phyloP scores from a whole-genome alignment of 2,329 filamentous ascomycete genomes.

The Cladophialophora psammophila region DNA sequence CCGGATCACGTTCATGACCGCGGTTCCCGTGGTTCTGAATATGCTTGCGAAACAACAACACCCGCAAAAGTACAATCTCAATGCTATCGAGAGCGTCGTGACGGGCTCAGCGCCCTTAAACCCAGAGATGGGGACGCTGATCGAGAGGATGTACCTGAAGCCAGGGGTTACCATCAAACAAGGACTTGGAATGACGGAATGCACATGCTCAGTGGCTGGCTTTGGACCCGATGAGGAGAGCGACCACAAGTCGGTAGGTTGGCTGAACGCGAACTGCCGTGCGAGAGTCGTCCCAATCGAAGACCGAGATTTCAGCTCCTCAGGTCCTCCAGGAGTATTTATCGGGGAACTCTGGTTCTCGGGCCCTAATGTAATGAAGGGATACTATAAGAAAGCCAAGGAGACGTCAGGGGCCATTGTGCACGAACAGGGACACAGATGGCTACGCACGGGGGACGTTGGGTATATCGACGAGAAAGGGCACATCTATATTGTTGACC shows the following conservation, averaged over 20 bases:
- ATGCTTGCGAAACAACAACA: conserved; percentile 2
- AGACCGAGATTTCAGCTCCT: conserved; percentile 64
- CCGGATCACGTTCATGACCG: conserved; percentile 15
- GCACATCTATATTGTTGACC: conserved; percentile 82
- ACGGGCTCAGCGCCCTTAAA: conserved; percentile 9
- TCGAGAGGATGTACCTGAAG: conserved; percentile 4
- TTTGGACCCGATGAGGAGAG: conserved; percentile 19
- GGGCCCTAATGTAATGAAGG: conserved; percentile 25
- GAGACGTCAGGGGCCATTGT: conserved; percentile 46
- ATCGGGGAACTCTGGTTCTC: conserved; percentile 59
- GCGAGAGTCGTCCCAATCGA: conserved; percentile 14
- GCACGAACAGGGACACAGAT: conserved; percentile 56
- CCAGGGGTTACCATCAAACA: conserved; percentile 13
- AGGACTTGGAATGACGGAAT: conserved; percentile 40
- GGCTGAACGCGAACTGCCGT: conserved; percentile 12
- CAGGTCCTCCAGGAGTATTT: conserved; percentile 50
- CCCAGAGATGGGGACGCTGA: neutral
- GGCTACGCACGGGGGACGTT: conserved; percentile 44
- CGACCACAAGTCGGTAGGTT: conserved; percentile 14
- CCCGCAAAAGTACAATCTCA: conserved; percentile 12
- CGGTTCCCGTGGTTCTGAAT: neutral
- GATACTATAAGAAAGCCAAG: conserved; percentile 44
- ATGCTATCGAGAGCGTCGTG: conserved; percentile 6
- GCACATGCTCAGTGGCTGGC: conserved; percentile 13
- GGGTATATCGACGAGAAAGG: conserved; percentile 53